These are phyloP conservation scores for Apium graveolens DNA, from an alignment of 129 eudicot genomes.

Conservation along the genomic window DNA sequence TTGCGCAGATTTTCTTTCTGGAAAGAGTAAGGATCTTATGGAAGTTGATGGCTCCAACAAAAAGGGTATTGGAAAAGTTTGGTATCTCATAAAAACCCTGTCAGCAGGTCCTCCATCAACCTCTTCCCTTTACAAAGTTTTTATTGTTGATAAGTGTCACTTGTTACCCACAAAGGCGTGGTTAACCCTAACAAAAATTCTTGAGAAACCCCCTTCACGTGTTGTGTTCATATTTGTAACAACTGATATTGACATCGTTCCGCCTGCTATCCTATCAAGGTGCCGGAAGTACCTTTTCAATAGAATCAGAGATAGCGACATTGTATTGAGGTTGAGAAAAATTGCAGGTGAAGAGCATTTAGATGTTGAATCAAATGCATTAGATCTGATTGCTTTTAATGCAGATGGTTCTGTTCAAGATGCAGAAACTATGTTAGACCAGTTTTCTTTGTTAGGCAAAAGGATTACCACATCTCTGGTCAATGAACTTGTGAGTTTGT, in stretches of 20 bases:
- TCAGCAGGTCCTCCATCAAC: conserved; percentile 37
- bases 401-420: conserved; percentile 92
- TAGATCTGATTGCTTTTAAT: conserved; percentile 71
- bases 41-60: conserved; percentile 69
- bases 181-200: conserved; percentile 66
- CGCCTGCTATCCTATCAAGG: conserved; percentile 65
- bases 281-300: conserved; percentile 77
- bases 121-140: conserved; percentile 38
- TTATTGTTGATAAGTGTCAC: conserved; percentile 77
- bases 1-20: conserved; percentile 60
- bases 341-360: conserved; percentile 62
- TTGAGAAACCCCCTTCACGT: conserved; percentile 59
- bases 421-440: conserved; percentile 98
- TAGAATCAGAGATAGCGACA: conserved; percentile 61
- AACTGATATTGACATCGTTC: conserved; percentile 75
- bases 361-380: conserved; percentile 68
- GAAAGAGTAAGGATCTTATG: conserved; percentile 46
- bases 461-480: conserved; percentile 70
- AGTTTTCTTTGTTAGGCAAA: conserved; percentile 82
- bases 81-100: conserved; percentile 40
- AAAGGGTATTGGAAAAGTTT: conserved; percentile 53
- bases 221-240: conserved; percentile 74
- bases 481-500: conserved; percentile 76
- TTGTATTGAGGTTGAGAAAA: conserved; percentile 56
- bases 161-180: conserved; percentile 81